Conservation (phyloP, 2,329 filamentous ascomycete genomes). For the Penicillium rolfsii region DNA sequence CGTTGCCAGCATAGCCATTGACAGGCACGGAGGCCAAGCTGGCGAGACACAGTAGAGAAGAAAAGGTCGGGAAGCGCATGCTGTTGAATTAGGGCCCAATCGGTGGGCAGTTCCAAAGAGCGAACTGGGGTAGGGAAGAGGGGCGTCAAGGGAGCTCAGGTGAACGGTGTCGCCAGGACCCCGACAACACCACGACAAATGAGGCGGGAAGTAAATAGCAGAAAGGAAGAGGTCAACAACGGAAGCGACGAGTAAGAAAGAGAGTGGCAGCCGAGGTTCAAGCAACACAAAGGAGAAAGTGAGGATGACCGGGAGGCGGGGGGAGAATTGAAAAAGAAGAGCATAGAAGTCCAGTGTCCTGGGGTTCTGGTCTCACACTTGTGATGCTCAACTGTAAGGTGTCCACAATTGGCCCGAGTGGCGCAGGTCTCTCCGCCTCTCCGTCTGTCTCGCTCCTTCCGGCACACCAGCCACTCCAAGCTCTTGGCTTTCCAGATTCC, state of each 20-base stretch:
- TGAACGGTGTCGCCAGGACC: slow-evolving; percentile 32
- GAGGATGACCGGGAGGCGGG: background rate
- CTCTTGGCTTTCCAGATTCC: slow-evolving; percentile 4
- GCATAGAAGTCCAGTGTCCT: background rate
- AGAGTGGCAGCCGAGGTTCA: background rate
- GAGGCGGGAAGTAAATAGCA: slow-evolving; percentile 5
- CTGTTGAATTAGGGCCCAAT: slow-evolving; percentile 22
- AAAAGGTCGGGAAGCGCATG: slow-evolving; percentile 42
- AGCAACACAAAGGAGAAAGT: background rate
- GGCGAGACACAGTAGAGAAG: slow-evolving; percentile 40
- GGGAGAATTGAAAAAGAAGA: background rate
- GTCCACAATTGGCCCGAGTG: slow-evolving; percentile 2
- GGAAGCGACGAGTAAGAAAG: background rate
- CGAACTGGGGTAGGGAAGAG: slow-evolving; percentile 25
- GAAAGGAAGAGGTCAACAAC: slow-evolving; percentile 1
- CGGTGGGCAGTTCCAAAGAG: slow-evolving; percentile 25
- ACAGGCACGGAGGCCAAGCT: slow-evolving; percentile 38
- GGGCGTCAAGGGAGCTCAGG: background rate
- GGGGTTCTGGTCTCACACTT: background rate
- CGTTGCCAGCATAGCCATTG: slow-evolving; percentile 51
- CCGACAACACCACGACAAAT: slow-evolving; percentile 21
- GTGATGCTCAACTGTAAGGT: slow-evolving; percentile 9
- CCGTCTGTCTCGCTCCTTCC: background rate
- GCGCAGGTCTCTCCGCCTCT: background rate
- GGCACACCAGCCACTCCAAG: slow-evolving; percentile 2